These are phyloP conservation scores for Ilex paraguariensis DNA, from an alignment of 305 asterid species.

Conservation along the genomic window DNA sequence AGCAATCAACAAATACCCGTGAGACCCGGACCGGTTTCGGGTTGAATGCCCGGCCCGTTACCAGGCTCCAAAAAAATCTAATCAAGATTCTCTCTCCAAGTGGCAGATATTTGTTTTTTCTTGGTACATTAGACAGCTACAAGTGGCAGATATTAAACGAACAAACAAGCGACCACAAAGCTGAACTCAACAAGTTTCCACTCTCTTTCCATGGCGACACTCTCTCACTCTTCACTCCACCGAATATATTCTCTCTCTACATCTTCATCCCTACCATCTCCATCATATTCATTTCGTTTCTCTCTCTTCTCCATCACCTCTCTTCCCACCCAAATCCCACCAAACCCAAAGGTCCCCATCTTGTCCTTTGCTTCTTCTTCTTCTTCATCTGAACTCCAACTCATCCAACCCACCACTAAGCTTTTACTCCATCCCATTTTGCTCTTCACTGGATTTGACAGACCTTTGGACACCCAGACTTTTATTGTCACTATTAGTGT, in stretches of 20 bases:
- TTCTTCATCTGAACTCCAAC: constrained; percentile 23
- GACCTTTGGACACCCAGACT: constrained; percentile 82
- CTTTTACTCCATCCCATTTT: constrained; percentile 40
- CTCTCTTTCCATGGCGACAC: constrained; percentile 21
- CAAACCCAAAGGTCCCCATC: constrained; percentile 30
- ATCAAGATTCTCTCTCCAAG: too few relatives aligned
- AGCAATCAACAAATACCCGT: too few relatives aligned
- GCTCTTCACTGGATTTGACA: constrained; percentile 47
- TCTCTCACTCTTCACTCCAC: constrained; percentile 17
- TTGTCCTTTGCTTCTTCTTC: constrained; percentile 21
- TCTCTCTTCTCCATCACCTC: constrained; percentile 15
- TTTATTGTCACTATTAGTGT: constrained; percentile 73
- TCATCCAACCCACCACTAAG: constrained; percentile 16
- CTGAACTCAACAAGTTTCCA: too few relatives aligned
- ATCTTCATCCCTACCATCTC: constrained; percentile 23
- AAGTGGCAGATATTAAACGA: too few relatives aligned
- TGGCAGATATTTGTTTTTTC: too few relatives aligned
- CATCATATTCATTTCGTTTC: constrained; percentile 22
- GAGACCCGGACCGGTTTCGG: too few relatives aligned
- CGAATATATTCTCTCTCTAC: constrained; percentile 16
- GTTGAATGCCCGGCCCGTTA: too few relatives aligned
- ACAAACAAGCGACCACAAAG: too few relatives aligned
- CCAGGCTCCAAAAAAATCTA: too few relatives aligned
- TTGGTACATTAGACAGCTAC: too few relatives aligned
- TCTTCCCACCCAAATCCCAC: constrained; percentile 22